Base-by-base conservation (phyloP, 164 flowering plant genomes). In the Umbilicus rupestris region DNA sequence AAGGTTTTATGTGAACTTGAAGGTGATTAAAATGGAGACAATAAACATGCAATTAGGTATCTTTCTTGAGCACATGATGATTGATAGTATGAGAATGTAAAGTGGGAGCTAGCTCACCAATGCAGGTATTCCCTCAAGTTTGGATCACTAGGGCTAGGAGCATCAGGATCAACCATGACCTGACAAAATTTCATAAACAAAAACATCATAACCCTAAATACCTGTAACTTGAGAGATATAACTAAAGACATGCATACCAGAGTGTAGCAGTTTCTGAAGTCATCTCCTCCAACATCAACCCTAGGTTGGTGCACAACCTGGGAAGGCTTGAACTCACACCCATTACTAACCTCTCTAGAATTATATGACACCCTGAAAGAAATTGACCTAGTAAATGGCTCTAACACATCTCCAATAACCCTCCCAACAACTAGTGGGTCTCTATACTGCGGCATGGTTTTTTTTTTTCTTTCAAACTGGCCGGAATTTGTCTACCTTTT, bases 61-160 rank as follows among this genome's bases (percentile, higher is more conserved):
- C n/a, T n/a, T n/a, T n/a, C n/a, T n/a, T n/a, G n/a, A n/a, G n/a
- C n/a, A n/a, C n/a, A n/a, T n/a, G n/a, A n/a, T n/a, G n/a, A n/a
- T n/a, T n/a, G n/a, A n/a, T n/a, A n/a, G n/a, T n/a, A n/a, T n/a
- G n/a, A 55, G 60, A 55, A 12, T 55, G 15, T 26, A 28, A 26
- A 11, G 7, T 12, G 33, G 33, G 60, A 55, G 19, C 65, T 35
- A 3, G 6, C 3, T 63, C 17, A 63, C 65, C 65, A 63, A 29
- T 63, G 65, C 12, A 63, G 45, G 65, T 63, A 63, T 41, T 63
- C 65, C 29, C 65, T 63, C 45, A 63, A 41, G 45, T 63, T 37
- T 63, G 65, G 65, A 17, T 63, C 65, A 63, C 65, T 63, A 35
- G 65, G 65, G 26, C 65, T 63, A 19, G 65, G 65, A 33, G 65